phyloP scores from a whole-genome alignment of 2,329 filamentous ascomycete species.

The Didymella glomerata region DNA sequence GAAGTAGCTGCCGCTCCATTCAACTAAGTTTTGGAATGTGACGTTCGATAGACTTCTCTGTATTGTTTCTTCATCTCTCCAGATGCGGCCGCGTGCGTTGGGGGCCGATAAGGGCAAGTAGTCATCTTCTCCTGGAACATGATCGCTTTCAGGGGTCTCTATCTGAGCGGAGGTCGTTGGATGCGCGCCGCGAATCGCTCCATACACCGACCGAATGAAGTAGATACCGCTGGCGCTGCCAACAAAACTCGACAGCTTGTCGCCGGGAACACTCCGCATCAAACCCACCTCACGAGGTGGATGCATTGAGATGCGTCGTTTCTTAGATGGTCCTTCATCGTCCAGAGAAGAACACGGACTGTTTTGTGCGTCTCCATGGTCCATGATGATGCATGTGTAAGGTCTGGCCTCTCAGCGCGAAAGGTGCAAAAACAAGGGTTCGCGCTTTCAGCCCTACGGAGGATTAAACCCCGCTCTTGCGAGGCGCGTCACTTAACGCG shows the following conservation, averaged over 20 bases:
- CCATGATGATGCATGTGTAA: conserved; percentile 12
- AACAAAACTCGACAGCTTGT: conserved; percentile 62
- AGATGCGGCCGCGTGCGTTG: conserved; percentile 31
- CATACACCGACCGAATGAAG: conserved; percentile 65
- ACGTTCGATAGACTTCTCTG: conserved; percentile 24
- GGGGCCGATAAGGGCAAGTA: conserved; percentile 50
- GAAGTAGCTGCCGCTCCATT: conserved; percentile 64
- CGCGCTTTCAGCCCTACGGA: conserved; percentile 15
- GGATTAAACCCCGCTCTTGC: conserved; percentile 24
- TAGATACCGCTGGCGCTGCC: conserved; percentile 68
- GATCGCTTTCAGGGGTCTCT: conserved; percentile 45
- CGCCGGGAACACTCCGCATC: conserved; percentile 61
- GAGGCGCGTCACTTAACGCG: not conserved
- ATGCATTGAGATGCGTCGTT: conserved; percentile 26
- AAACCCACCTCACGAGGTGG: conserved; percentile 56
- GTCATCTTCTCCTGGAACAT: conserved; percentile 67
- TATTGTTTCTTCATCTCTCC: conserved; percentile 46
- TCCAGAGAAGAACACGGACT: conserved; percentile 3
- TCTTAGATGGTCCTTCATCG: conserved; percentile 24
- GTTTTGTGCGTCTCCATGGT: conserved; percentile 15
- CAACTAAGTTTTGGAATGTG: conserved; percentile 60
- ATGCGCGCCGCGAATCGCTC: conserved; percentile 53
- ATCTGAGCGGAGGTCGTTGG: conserved; percentile 23
- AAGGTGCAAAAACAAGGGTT: not conserved
- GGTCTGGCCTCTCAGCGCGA: not conserved